These are phyloP conservation scores for Avena sativa DNA, from an alignment of 176 grass and related monocot genomes.

Conservation along the genomic window DNA sequence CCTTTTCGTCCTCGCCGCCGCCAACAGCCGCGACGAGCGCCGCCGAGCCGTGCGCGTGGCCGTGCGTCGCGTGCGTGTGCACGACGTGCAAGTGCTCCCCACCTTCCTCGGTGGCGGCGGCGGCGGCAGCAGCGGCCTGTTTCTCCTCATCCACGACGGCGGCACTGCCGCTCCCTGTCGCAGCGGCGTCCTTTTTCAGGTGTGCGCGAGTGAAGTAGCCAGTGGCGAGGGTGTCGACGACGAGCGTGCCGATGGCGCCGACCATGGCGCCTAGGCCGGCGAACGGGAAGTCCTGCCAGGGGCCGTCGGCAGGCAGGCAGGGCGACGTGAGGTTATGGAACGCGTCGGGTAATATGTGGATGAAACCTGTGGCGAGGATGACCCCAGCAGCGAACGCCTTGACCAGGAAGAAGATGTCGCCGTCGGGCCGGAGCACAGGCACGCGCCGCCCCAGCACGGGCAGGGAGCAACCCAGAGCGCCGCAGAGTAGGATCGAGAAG, in stretches of 20 bases:
- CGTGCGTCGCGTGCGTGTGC: conserved; percentile 61
- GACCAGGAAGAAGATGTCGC: conserved; percentile 60
- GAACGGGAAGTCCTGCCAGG: conserved; percentile 61
- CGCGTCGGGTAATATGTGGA: conserved; percentile 64
- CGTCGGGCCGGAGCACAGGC: conserved; percentile 44
- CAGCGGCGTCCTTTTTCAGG: neutral
- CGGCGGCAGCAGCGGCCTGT: neutral
- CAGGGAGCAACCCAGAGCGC: conserved; percentile 57
- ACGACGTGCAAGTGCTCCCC: conserved; percentile 37
- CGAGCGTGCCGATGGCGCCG: conserved; percentile 64
- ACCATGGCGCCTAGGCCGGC: conserved; percentile 69
- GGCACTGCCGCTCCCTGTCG: neutral
- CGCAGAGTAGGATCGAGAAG: conserved; percentile 62
- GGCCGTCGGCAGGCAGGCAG: conserved; percentile 29
- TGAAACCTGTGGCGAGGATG: conserved; percentile 63
- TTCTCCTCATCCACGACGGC: conserved; percentile 38
- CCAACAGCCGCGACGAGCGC: conserved; percentile 14
- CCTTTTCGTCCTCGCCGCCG: conserved; percentile 40
- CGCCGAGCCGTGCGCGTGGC: conserved; percentile 54
- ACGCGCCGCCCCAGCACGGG: conserved; percentile 53
- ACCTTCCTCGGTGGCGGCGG: neutral
- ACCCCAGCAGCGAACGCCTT: conserved; percentile 72
- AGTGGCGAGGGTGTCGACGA: conserved; percentile 65
- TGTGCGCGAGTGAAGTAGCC: conserved; percentile 58
- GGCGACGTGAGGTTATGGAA: conserved; percentile 45